Conservation (phyloP, 345 rosid genomes). For the Eucalyptus marginata region DNA sequence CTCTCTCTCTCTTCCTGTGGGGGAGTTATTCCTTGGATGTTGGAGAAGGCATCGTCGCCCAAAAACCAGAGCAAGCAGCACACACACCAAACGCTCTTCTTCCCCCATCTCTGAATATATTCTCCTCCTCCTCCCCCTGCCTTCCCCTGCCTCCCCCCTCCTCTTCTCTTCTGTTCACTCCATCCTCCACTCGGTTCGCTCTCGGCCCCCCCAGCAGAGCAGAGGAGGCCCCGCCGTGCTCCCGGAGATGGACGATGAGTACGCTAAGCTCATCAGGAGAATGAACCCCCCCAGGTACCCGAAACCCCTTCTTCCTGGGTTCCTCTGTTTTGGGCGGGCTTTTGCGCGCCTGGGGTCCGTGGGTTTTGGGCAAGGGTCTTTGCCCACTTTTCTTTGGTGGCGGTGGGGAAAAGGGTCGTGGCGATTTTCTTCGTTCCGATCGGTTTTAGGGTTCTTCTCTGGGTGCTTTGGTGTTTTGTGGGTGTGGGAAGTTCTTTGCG, state of each 20-base stretch:
- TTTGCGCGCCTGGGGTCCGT: not conserved
- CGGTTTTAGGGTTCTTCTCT: not conserved
- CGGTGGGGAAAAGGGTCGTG: not conserved
- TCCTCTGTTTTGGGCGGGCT: not conserved
- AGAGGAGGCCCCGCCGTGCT: not conserved
- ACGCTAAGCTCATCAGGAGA: constrained; percentile 76
- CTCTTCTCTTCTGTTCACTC: not conserved
- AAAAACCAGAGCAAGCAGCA: not conserved
- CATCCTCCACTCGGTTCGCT: not conserved
- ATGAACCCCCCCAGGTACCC: constrained; percentile 79
- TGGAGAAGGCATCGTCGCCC: constrained; percentile 17
- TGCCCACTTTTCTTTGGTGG: not conserved
- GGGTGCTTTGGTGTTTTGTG: not conserved
- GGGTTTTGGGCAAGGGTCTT: not conserved
- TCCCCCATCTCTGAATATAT: not conserved
- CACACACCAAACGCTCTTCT: not conserved
- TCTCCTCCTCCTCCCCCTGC: not conserved
- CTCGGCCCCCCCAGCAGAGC: not conserved
- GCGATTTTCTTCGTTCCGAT: not conserved
- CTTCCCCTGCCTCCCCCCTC: not conserved
- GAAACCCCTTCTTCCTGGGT: not conserved
- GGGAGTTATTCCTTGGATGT: constrained; percentile 20
- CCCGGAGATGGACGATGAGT: constrained; percentile 60
- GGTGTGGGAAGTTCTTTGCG: not conserved
- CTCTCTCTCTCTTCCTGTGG: not conserved